These are phyloP conservation scores for Suillus decipiens DNA, from an alignment of 768 basidiomycete species.

Conservation along the genomic window DNA sequence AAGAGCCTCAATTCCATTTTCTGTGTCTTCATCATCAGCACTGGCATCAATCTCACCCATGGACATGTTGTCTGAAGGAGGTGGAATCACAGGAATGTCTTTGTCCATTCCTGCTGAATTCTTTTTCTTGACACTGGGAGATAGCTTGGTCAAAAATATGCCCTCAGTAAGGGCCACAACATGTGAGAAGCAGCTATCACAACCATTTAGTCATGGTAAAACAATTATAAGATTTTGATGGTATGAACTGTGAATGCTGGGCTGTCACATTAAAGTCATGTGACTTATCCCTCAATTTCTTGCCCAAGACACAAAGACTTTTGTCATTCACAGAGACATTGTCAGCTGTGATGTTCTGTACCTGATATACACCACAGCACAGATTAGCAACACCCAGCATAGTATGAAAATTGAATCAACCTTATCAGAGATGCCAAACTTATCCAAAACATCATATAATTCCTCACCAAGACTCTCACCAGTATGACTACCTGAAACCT, in stretches of 20 bases:
- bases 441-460: background rate
- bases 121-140: background rate
- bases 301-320: background rate
- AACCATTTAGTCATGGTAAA: background rate
- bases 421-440: background rate
- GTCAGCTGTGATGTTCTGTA: background rate
- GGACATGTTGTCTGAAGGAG: no score
- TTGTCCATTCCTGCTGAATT: no score
- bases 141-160: background rate
- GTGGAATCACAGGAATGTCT: background rate
- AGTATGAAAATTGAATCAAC: background rate
- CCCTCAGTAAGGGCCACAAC: background rate
- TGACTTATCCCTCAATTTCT: background rate
- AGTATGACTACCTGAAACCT: background rate
- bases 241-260: background rate
- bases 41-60: no score
- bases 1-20: background rate
- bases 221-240: background rate
- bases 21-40: background rate
- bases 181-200: background rate
- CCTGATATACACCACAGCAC: background rate
- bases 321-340: background rate
- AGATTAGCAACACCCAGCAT: background rate
- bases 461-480: background rate
- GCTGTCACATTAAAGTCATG: background rate